Evolutionary conservation across 2,329 filamentous ascomycete genomes (phyloP).

Genomic region (Aspergillus sp.): DNA sequence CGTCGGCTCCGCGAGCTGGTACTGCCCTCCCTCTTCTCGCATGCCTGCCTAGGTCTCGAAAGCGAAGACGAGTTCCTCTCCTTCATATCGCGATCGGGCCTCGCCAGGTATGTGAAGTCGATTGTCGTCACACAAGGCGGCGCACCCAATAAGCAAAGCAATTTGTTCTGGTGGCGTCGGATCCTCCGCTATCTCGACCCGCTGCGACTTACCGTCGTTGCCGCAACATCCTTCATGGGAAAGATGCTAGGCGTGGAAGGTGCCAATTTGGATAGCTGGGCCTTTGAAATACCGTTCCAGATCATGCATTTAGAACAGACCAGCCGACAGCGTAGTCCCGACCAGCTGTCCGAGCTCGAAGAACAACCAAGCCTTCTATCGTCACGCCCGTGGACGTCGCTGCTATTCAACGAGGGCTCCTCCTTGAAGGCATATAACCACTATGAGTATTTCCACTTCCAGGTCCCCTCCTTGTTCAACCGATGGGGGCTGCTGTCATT

Average conservation of each 20-base stretch:
- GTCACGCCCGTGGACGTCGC: constrained; percentile 53
- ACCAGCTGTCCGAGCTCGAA: constrained; percentile 20
- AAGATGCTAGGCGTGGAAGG: constrained; percentile 50
- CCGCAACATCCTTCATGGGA: constrained; percentile 54
- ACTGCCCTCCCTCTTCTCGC: constrained; percentile 50
- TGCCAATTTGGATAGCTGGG: constrained; percentile 51
- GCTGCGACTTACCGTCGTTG: constrained; percentile 46
- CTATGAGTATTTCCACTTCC: constrained; percentile 61
- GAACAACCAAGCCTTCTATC: constrained; percentile 40
- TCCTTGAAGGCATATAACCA: constrained; percentile 61
- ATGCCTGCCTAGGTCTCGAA: constrained; percentile 36
- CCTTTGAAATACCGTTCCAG: constrained; percentile 55
- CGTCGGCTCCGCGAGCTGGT: constrained; percentile 44
- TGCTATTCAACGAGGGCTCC: constrained; percentile 66
- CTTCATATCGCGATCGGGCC: constrained; percentile 26
- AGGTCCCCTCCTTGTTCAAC: constrained; percentile 53
- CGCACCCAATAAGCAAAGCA: constrained; percentile 28
- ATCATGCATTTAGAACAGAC: constrained; percentile 42
- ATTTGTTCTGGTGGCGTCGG: constrained; percentile 44
- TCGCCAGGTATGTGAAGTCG: constrained; percentile 36
- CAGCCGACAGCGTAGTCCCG: constrained; percentile 5
- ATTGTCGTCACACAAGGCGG: constrained; percentile 38
- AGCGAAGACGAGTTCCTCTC: constrained; percentile 26
- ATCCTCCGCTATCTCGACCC: constrained; percentile 49
- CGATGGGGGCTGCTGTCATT: constrained; percentile 32